Evolutionary conservation across 257 asterid species (phyloP), one percentile per base, ranked within the genome.

Genomic region (Jasminum sambac): DNA sequence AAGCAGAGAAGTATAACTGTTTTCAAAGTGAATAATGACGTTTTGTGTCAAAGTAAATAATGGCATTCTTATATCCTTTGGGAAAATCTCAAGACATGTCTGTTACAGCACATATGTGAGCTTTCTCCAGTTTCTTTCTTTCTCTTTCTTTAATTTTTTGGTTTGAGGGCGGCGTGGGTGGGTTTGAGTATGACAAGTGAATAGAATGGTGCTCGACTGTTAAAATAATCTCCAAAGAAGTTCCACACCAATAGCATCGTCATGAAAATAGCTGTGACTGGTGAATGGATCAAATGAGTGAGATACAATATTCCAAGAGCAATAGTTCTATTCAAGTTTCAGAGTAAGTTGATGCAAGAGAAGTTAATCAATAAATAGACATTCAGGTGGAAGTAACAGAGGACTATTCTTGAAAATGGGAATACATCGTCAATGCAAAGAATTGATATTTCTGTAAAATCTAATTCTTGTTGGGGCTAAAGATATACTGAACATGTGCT

Each of bases 351-450:
- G 69, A 48, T 36, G 23, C 58, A 71, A 63, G 68, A 57, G 5
- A 37, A 14, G 39, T 67, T 25, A 26, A 75, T 67, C 40, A 66
- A 57, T 43, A 16, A 5, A 34, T 60, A 39, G 11, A 40, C 8
- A 69, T 48, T 48, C 55, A 63, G 63, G 34, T 37, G 68, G 72
- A 64, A 62, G 25, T 26, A 24, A 41, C 16, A 68, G 50, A 77
- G 14, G n/a, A 41, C 42, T 62, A 72, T 41, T 12, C 42, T 67
- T 62, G 24, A 34, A 61, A 61, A 68, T 41, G 65, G 34, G 19
- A 7, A 11, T 40, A 38, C 36, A 10, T 64, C 12, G 10, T 48
- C 5, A 48, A 48, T 50, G 19, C 5, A 17, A 50, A 40, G 2
- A 6, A 64, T 38, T 6, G 11, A 40, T 40, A 8, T 55, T 55